Percentiles rank a stretch among this genome's conserved stretches.
Conservation (phyloP, 371 early-diverging fungal species). For the Conidiobolus incongruus region DNA sequence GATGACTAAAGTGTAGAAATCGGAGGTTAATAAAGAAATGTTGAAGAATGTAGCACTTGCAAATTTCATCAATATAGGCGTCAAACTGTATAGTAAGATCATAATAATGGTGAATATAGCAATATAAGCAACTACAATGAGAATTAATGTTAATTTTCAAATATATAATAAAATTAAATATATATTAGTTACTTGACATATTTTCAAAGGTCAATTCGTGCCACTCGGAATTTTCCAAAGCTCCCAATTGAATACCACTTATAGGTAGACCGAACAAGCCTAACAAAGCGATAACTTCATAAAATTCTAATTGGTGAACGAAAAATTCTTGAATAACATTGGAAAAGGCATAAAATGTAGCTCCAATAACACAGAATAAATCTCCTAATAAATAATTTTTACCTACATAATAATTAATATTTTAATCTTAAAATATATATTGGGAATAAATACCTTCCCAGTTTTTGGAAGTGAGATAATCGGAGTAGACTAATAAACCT, state of each 20-base stretch:
- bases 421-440: no score
- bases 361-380: constrained; percentile 38
- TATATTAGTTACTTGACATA: constrained; percentile 5
- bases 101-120: constrained; percentile 33
- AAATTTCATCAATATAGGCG: constrained; percentile 37
- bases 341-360: constrained; percentile 40
- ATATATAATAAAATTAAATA: background rate
- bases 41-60: constrained; percentile 54
- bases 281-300: constrained; percentile 45
- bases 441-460: no score
- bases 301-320: constrained; percentile 34
- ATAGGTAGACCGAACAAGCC: constrained; percentile 44
- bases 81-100: constrained; percentile 37
- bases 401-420: no score
- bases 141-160: no score
- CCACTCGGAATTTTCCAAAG: constrained; percentile 29
- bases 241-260: constrained; percentile 36
- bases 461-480: constrained; percentile 11
- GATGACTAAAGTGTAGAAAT: constrained; percentile 49
- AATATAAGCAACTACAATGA: constrained; percentile 23
- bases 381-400: constrained; percentile 34
- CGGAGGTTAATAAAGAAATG: constrained; percentile 46
- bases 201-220: constrained; percentile 13
- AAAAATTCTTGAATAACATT: constrained; percentile 43
- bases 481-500: constrained; percentile 33